Evolutionary conservation across 129 eudicot species (phyloP), one percentile per base, ranked within the genome.

Genomic region (Sambucus nigra): DNA sequence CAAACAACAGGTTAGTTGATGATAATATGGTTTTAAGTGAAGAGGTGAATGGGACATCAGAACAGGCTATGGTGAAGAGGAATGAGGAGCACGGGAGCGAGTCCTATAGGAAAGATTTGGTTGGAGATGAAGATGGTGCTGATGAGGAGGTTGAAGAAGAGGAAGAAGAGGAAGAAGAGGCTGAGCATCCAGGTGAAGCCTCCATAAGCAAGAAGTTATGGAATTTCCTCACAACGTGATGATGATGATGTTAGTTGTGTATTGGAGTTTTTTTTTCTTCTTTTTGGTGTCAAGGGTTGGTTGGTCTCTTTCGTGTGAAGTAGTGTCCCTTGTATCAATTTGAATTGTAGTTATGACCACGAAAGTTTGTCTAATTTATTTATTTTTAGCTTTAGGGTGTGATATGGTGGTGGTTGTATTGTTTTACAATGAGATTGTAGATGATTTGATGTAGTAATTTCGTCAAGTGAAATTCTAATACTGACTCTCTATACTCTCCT

Each of bases 201-300:
- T 92, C 99, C n/a, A 73, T 92, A 4, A 94, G 96, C 42, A 86
- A 86, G 82, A 92, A 86, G 76, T 70, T 92, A 10, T 92, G 96
- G 99, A 92, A 76, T 23, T 92, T 92, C 57, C 69, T 92, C 69
- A 79, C 94, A 1, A 92, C 99, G 35, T 92, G 13, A 10, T 17
- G 12, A 24, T 47, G 40, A 24, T 25, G 10, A 25, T 15, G 17
- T 7, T 62, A 23, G 14, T 11, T 14, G 55, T 31, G 46, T 23
- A 46, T 26, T 20, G 21, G 47, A 18, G 8, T 50, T 53, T 16
- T 13, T 28, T 32, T 50, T 51, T 67, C 39, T 42, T 60, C 67
- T 60, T 78, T 78, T 73, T 73, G 75, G 55, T 29, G 61, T 44
- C 44, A 19, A 59, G 51, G 69, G 64, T 35, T 35, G n/a, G n/a